Base-by-base conservation (phyloP, 306 rosid genomes). In the Lathyrus sativus region DNA sequence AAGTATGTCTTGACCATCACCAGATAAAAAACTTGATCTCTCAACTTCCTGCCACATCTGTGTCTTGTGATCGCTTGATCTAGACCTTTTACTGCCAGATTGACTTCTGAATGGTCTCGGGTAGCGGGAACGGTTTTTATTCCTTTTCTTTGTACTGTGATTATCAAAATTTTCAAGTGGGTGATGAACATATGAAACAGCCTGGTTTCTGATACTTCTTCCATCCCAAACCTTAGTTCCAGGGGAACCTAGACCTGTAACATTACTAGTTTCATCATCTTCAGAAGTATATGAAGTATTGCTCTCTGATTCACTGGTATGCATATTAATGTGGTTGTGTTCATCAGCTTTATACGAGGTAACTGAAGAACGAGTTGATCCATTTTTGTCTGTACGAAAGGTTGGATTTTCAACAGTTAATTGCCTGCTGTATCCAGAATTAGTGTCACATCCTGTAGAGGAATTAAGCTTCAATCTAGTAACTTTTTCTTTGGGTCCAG, bases 211-310 rank as follows among this genome's bases (percentile, higher is more conserved):
- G 18, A 83, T 93, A 76, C 85, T 95, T 85, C 62, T 90, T 67
- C 97, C 87, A 73, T 88, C 89, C 99, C 99, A 95, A 68, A 95
- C 99, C 88, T 76, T 95, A 78, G 96, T 95, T 83, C 62, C 97
- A 67, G 97, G 99, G 75, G 97, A 82, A 82, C 79, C 91, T 70
- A 95, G 97, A 74, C 99, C 99, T 53, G 96, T 95, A 53, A 86
- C 84, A 50, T 65, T 62, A 67, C 67, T 71, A 51, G 76, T 78
- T 65, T 93, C 96, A 65, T 86, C 95, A 70, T 90, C 97, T 87
- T 82, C 97, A 42, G 97, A 85, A 61, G 90, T 82, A 85, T 88
- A 91, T 51, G 96, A 83, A 48, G 91, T 84, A 74, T 67, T 78
- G 79, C 92, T 87, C 76, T 77, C 90, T n/a, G 87, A 80, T 72